These are phyloP conservation scores for sunflower (Helianthus annuus) DNA, from an alignment of 129 eudicot genomes.

Conservation along the genomic window DNA sequence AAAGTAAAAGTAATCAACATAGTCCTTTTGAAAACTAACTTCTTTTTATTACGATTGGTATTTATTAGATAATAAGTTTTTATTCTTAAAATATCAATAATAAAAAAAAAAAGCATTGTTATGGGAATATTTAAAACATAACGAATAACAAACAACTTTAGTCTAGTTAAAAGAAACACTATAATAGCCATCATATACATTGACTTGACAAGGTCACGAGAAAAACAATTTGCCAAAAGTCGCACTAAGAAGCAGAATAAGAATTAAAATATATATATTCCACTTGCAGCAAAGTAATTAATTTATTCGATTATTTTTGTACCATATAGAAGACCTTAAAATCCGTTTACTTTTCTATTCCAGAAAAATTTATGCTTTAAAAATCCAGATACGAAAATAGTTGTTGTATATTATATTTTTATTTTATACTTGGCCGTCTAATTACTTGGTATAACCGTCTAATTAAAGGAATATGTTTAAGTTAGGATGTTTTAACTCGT, in stretches of 20 bases:
- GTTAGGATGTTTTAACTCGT: too few relatives aligned
- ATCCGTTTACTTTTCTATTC: conserved; percentile 19
- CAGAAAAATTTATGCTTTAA: neutral
- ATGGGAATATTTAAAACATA: neutral
- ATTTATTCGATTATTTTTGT: neutral
- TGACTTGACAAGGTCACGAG: conserved; percentile 28
- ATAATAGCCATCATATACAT: conserved; percentile 17
- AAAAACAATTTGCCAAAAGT: conserved; percentile 12
- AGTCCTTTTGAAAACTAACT: too few relatives aligned
- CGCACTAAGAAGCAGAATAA: conserved; percentile 12
- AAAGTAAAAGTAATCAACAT: too few relatives aligned
- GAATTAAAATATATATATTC: conserved; percentile 4
- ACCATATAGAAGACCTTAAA: neutral
- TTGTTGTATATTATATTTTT: neutral
- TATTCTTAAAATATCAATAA: too few relatives aligned
- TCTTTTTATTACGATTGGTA: too few relatives aligned
- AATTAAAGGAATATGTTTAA: too few relatives aligned
- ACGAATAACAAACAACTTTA: neutral
- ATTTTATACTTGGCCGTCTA: neutral
- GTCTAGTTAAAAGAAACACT: neutral
- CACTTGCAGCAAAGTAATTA: conserved; percentile 18
- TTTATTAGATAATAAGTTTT: too few relatives aligned
- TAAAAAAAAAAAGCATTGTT: too few relatives aligned
- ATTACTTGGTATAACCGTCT: neutral
- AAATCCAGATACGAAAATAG: neutral